Percentiles rank a stretch among this genome's conserved stretches.
These are phyloP conservation scores for Mortierella sp. DNA, from an alignment of 371 early-diverging fungal species.

Conservation along the genomic window DNA sequence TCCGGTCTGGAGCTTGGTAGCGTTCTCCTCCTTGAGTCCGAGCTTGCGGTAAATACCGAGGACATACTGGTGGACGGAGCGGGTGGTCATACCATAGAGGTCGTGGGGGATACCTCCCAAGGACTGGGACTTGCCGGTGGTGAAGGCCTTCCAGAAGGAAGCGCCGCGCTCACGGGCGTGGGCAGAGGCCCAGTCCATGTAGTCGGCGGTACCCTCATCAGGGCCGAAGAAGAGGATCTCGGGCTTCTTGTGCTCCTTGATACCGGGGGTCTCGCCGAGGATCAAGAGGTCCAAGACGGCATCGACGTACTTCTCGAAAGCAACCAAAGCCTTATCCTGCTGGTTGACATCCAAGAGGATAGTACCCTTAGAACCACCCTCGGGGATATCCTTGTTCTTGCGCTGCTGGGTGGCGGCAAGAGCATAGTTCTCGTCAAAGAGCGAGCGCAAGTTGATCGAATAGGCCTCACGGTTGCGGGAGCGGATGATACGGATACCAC, in stretches of 20 bases:
- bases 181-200: conserved; percentile 99
- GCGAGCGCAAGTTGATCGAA: conserved; percentile 94
- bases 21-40: conserved; percentile 82
- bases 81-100: conserved; percentile 97
- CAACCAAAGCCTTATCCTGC: conserved; percentile 97
- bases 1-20: conserved; percentile 96
- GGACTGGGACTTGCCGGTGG: conserved; percentile 97
- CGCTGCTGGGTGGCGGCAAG: conserved; percentile 98
- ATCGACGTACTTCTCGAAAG: conserved; percentile 99
- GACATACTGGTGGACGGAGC: conserved; percentile 98
- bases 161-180: conserved; percentile 96
- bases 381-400: conserved; percentile 99
- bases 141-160: conserved; percentile 99
- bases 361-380: conserved; percentile 99
- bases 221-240: conserved; percentile 99
- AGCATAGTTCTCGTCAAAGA: conserved; percentile 98
- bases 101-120: conserved; percentile 99
- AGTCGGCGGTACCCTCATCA: conserved; percentile 99
- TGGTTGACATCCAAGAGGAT: conserved; percentile 94
- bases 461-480: conserved; percentile 97
- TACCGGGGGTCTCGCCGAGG: conserved; percentile 92
- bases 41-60: conserved; percentile 95
- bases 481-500: conserved; percentile 98
- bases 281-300: conserved; percentile 94
- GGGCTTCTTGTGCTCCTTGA: conserved; percentile 95